phyloP scores from a whole-genome alignment of 2,329 filamentous ascomycete genomes.

The Aspergillus uvarum region DNA sequence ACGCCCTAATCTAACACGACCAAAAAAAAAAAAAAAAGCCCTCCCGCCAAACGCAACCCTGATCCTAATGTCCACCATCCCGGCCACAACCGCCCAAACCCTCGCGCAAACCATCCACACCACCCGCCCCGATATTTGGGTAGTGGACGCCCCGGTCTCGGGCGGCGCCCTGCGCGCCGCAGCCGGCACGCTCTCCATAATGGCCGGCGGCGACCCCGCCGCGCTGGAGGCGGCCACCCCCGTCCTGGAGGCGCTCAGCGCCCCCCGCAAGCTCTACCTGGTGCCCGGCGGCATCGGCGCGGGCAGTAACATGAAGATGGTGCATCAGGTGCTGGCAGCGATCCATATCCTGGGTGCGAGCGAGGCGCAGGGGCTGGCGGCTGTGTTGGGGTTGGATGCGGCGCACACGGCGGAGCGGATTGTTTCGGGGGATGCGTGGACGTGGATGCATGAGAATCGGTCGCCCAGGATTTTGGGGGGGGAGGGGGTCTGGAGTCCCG shows the following conservation, averaged over 20 bases:
- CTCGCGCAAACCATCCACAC: slow-evolving; percentile 57
- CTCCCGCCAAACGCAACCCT: slow-evolving; percentile 61
- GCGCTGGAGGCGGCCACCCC: slow-evolving; percentile 58
- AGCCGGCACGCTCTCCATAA: slow-evolving; percentile 72
- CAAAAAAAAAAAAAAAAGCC: slow-evolving; percentile 17
- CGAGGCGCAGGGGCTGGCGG: slow-evolving; percentile 62
- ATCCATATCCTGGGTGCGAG: slow-evolving; percentile 62
- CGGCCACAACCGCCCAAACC: slow-evolving; percentile 63
- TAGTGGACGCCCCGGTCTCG: slow-evolving; percentile 72
- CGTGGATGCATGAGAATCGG: slow-evolving; percentile 64
- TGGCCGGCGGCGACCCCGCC: slow-evolving; percentile 62
- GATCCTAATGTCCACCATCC: slow-evolving; percentile 69
- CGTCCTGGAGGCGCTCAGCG: slow-evolving; percentile 64
- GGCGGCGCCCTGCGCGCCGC: slow-evolving; percentile 68
- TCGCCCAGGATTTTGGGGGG: slow-evolving; percentile 54
- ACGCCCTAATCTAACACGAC: background rate
- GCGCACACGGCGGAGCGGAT: slow-evolving; percentile 46
- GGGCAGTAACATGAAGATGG: slow-evolving; percentile 62
- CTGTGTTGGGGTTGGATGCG: slow-evolving; percentile 55
- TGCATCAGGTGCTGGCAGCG: slow-evolving; percentile 63
- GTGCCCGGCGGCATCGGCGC: slow-evolving; percentile 62
- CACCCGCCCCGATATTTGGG: slow-evolving; percentile 61
- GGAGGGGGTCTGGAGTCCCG: slow-evolving; percentile 50
- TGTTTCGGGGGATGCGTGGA: slow-evolving; percentile 52
- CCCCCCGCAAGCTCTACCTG: slow-evolving; percentile 59